A percentile compares a stretch with the other conserved stretches of the same genome.
Evolutionary conservation across 1,139 yeast species (phyloP).

Genomic region (Pichia sp.): DNA sequence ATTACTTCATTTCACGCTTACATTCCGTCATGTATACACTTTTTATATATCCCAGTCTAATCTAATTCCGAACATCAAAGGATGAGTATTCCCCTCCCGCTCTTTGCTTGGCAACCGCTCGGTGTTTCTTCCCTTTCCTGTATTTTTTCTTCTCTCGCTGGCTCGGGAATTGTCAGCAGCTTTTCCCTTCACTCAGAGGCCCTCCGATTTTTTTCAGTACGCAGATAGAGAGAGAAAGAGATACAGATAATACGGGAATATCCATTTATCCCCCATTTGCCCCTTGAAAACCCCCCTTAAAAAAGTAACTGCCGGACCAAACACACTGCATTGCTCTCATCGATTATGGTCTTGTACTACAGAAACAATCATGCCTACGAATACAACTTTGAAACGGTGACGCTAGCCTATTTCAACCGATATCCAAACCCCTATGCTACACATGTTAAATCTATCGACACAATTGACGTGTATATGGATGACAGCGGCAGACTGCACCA

Average conservation of each 20-base stretch:
- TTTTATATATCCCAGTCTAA: neutral
- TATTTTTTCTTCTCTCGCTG: neutral
- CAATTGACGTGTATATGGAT: slow-evolving; percentile 58
- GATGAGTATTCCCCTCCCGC: neutral
- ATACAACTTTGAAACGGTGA: slow-evolving; percentile 68
- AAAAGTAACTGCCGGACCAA: too few relatives aligned
- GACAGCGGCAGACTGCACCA: slow-evolving; percentile 61
- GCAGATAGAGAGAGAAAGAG: neutral
- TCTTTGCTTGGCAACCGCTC: neutral
- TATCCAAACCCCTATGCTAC: slow-evolving; percentile 88
- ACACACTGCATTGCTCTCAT: neutral
- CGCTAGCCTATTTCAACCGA: slow-evolving; percentile 76
- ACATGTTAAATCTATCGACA: slow-evolving; percentile 86
- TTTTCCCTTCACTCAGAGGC: neutral
- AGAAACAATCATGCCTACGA: slow-evolving; percentile 52
- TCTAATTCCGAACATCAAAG: neutral
- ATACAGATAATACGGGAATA: neutral
- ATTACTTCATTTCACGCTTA: neutral
- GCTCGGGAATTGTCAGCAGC: slow-evolving; percentile 3
- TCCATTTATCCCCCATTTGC: too few relatives aligned
- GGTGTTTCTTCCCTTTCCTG: neutral
- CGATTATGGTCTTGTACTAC: slow-evolving; percentile 66
- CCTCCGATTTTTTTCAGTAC: neutral
- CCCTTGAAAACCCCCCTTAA: too few relatives aligned
- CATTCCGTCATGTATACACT: neutral